Evolutionary conservation across 352 stramenopile species (phyloP), one percentile per base, ranked within the genome.

Genomic region (Pythium aristosporum): DNA sequence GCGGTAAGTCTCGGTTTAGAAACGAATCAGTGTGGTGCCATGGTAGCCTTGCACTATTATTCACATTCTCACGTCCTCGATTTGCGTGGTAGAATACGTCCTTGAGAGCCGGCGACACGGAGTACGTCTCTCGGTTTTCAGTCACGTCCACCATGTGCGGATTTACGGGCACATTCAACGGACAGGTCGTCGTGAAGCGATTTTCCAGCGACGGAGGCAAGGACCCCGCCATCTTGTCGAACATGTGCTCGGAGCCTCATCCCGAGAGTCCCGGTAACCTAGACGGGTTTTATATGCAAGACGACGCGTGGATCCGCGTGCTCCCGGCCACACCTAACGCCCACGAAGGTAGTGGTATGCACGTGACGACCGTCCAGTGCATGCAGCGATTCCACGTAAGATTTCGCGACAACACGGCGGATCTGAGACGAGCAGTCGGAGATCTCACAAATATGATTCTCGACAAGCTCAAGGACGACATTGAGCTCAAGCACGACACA

Each of bases 401-500:
- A 9, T 50, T 57, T 20, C 43, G 50, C 6, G 36, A 64, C n/a
- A 13, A 36, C 20, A 8, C 9, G 2, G 32, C 49, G 15, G 2
- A 39, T 39, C 34, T 28, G 15, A 13, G 47, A 21, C 43, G 50
- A 21, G 28, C 49, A n/a, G 57, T 34, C 8, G 57, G 57, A 13
- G 21, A 15, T 0, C 30, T 64, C 20, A 64, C 57, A 0, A 57
- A 49, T 44, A 28, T 64, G n/a, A 18, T 64, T 9, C 47, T 64
- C 2, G 46, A 64, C 46, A 56, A 64, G 12, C 57, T 64, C 46
- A 56, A 64, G 28, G 41, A 39, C 3, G 57, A 64, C 46, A 54
- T 64, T 11, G 57, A 64, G 23, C 28, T 64, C n/a, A 64, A 64
- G 57, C 57, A 64, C 36, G 57, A 57, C 30, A 64, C 57, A 5